phyloP scores from a whole-genome alignment of 2,329 filamentous ascomycete species.

The Fusarium floridanum region DNA sequence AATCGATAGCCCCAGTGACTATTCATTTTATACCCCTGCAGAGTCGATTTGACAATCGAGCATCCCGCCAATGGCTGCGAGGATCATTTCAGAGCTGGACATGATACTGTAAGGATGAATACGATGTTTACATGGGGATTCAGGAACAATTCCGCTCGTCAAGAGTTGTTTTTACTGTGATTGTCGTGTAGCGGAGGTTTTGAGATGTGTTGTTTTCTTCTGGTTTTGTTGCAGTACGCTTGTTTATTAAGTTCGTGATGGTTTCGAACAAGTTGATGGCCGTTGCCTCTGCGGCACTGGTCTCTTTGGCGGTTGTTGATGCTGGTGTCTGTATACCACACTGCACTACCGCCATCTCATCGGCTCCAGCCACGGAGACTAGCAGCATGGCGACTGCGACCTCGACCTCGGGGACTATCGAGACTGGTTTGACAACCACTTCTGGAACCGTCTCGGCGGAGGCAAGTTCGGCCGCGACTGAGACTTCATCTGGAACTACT shows the following conservation, averaged over 20 bases:
- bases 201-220: not conserved
- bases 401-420: not conserved
- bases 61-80: not conserved
- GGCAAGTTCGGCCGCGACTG: not conserved
- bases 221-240: not conserved
- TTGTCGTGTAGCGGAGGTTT: not conserved
- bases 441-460: not conserved
- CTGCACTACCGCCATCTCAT: not conserved
- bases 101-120: not conserved
- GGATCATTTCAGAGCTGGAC: not conserved
- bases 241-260: not conserved
- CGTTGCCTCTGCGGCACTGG: not conserved
- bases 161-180: not conserved
- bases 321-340: not conserved
- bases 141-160: not conserved
- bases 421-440: not conserved
- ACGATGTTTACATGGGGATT: not conserved
- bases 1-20: not conserved
- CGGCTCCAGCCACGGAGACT: not conserved
- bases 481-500: not conserved
- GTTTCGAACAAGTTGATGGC: not conserved
- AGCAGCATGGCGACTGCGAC: not conserved
- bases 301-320: not conserved
- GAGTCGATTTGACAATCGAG: not conserved
- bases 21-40: not conserved